Conservation (phyloP, 768 basidiomycete species). For the Trametes gibbosa region DNA sequence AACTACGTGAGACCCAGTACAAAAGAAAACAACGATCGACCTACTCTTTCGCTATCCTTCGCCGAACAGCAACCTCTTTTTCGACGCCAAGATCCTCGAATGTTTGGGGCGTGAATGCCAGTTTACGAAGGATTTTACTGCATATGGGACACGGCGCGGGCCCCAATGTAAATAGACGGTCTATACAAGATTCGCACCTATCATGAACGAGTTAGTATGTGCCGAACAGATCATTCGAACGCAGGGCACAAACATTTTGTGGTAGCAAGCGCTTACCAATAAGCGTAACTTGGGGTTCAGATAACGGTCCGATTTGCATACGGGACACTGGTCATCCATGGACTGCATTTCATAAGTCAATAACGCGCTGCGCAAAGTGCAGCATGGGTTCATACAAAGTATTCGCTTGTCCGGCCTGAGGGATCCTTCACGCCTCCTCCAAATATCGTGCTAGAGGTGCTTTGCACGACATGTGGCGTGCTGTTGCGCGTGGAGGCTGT, state of each 20-base stretch:
- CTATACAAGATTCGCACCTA: constrained; percentile 99
- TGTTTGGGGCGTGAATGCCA: constrained; percentile 93
- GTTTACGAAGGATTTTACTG: constrained; percentile 79
- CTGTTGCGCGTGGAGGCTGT: constrained; percentile 52
- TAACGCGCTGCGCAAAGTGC: background rate
- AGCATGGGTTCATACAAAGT: constrained; percentile 54
- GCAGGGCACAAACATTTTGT: constrained; percentile 75
- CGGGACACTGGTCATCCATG: constrained; percentile 93
- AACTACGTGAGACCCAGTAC: background rate
- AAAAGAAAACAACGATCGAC: constrained; percentile 22
- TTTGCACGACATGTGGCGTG: constrained; percentile 63
- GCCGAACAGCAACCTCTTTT: constrained; percentile 88
- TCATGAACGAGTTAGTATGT: background rate
- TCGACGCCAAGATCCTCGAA: constrained; percentile 92
- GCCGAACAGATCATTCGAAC: background rate
- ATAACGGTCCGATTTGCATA: constrained; percentile 96
- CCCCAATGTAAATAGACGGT: constrained; percentile 91
- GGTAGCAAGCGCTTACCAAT: constrained; percentile 94
- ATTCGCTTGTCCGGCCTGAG: constrained; percentile 79
- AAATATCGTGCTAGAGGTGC: constrained; percentile 71
- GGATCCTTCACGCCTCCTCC: constrained; percentile 86
- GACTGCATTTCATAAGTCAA: constrained; percentile 42
- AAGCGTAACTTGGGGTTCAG: constrained; percentile 92
- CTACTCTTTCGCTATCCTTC: constrained; percentile 87
- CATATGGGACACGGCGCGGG: constrained; percentile 97